Base-by-base conservation (phyloP, 78 protist genomes). In the Dictyostelium firmibasis region DNA sequence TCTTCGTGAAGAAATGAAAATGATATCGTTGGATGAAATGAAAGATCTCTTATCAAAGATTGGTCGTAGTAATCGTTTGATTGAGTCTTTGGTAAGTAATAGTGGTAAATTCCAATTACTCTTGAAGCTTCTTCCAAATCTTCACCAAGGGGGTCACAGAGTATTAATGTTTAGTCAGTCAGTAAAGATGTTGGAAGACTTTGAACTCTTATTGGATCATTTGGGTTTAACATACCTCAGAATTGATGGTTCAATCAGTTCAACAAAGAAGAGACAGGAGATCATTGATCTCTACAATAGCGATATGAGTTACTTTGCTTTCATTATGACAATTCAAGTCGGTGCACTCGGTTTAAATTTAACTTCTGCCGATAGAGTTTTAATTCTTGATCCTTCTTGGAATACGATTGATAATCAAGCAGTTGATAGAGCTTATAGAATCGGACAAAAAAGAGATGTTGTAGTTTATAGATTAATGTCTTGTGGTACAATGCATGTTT, bases 331-430 rank as follows among this genome's bases (percentile, higher is more conserved):
- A 18, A 93, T 96, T 29, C 96, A 86, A 72, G 97, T 96, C 35
- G 98, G 97, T 44, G 97, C 97, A 5, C 84, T 97, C 7, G 98
- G 98, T 36, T n/a, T 97, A 77, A 97, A 83, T 83, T 88, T 97
- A 67, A 97, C 97, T 0, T 70, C 76, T 14, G 98, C 98, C 16
- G 95, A 92, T 78, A 53, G 97, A 31, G 97, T 87, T 20, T 27
- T 97, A 20, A 50, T 89, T 27, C 93, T 94, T 60, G 97, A 86
- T 79, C 97, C 97, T 38, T 44, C 96, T 16, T 97, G 98, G 98
- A 97, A 78, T 36, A 75, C 91, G 20, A 76, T 81, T 29, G 98
- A 97, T 50, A 91, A 92, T 13, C 98, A 97, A 77, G 98, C 98
- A 41, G 89, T 95, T 20, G 97, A 95, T 79, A 74, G 98, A 29